Evolutionary conservation across 352 stramenopile genomes (phyloP).

Genomic region (Phytophthora pistaciae): DNA sequence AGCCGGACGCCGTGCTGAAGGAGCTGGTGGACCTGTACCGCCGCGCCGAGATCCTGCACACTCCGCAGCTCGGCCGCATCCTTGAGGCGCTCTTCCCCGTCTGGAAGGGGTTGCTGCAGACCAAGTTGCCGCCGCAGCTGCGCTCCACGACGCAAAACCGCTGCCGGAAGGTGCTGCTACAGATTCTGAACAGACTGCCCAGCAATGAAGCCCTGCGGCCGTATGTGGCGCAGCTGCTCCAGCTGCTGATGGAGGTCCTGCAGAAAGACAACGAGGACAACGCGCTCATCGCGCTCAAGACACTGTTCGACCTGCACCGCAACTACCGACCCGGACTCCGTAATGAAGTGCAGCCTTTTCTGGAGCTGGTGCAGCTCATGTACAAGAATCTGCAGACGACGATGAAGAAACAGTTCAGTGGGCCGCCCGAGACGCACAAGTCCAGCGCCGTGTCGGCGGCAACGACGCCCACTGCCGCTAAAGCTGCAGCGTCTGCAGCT

Average conservation of each 20-base stretch:
- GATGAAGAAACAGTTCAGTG: constrained; percentile 88
- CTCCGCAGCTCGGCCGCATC: constrained; percentile 91
- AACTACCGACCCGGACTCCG: constrained; percentile 93
- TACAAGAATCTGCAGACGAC: constrained; percentile 89
- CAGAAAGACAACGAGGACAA: constrained; percentile 98
- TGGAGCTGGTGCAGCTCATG: constrained; percentile 91
- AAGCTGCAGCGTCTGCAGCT: constrained; percentile 19
- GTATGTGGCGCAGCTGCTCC: constrained; percentile 93
- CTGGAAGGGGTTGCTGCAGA: constrained; percentile 88
- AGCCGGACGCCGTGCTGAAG: constrained; percentile 78
- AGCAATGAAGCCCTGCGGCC: constrained; percentile 96
- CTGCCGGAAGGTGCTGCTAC: constrained; percentile 93
- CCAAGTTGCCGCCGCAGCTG: constrained; percentile 78
- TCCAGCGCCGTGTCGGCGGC: constrained; percentile 26
- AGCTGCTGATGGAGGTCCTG: constrained; percentile 94
- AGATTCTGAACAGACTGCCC: constrained; percentile 95
- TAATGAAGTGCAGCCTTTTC: constrained; percentile 91
- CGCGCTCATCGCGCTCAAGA: constrained; percentile 94
- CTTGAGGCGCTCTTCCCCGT: constrained; percentile 93
- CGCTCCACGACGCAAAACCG: constrained; percentile 84
- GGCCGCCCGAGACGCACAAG: constrained; percentile 49
- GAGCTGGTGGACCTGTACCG: constrained; percentile 89
- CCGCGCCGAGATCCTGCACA: constrained; percentile 90
- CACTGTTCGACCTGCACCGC: constrained; percentile 98
- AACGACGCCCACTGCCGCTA: constrained; percentile 29